Conservation (phyloP, 2,329 filamentous ascomycete species). For the Sarocladiaceae sp. region DNA sequence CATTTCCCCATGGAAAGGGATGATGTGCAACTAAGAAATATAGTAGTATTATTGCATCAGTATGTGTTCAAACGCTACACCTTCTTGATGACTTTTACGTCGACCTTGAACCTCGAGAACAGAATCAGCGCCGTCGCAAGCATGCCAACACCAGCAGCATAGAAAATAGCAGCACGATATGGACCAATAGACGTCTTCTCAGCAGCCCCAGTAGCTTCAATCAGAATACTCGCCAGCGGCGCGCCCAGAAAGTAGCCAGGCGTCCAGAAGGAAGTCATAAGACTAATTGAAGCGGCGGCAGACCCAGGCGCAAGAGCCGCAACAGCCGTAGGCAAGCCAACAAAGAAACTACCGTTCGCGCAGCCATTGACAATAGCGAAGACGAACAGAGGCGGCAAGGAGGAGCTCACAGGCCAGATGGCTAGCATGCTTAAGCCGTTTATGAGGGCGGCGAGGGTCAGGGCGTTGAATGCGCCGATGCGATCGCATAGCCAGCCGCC, state of each 20-base stretch:
- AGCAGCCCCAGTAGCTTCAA: conserved; percentile 10
- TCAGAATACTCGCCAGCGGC: conserved; percentile 11
- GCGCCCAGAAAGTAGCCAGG: conserved; percentile 10
- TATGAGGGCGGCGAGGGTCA: conserved; percentile 43
- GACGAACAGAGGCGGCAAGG: conserved; percentile 43
- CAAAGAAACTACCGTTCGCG: conserved; percentile 57
- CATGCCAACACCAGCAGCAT: conserved; percentile 4
- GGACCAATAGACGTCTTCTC: conserved; percentile 9
- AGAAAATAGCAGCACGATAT: conserved; percentile 12
- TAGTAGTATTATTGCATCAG: too few relatives aligned
- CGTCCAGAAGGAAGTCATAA: conserved; percentile 9
- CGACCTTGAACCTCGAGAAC: background rate
- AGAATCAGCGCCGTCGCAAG: conserved; percentile 1
- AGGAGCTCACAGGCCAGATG: conserved; percentile 53
- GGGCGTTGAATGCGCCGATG: conserved; percentile 48
- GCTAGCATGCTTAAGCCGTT: conserved; percentile 52
- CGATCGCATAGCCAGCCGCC: conserved; percentile 49
- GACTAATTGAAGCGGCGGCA: conserved; percentile 9
- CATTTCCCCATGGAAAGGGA: too few relatives aligned
- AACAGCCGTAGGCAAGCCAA: conserved; percentile 56
- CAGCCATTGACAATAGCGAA: conserved; percentile 56
- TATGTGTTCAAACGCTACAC: too few relatives aligned
- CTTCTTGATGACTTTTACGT: conserved; percentile 10
- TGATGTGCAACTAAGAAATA: too few relatives aligned
- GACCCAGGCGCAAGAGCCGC: conserved; percentile 17